Conservation (phyloP, 208 protist species). For the Crithidia fasciculata region DNA sequence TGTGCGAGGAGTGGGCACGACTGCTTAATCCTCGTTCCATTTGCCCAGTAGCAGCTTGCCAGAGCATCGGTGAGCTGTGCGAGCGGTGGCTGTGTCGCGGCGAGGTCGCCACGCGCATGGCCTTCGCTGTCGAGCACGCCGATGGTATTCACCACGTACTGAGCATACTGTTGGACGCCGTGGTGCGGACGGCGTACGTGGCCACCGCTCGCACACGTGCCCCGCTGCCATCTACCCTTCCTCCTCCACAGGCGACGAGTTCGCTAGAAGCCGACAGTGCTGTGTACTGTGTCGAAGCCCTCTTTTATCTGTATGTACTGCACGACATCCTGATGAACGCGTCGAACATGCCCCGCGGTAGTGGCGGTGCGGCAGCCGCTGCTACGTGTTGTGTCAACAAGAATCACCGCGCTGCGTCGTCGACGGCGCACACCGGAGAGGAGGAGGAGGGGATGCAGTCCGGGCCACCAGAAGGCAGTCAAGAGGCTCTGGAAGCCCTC, state of each 20-base stretch:
- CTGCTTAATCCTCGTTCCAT: conserved; percentile 24
- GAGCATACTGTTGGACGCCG: conserved; percentile 74
- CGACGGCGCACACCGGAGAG: not conserved
- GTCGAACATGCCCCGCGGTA: conserved; percentile 3
- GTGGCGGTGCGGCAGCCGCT: not conserved
- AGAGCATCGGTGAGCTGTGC: conserved; percentile 9
- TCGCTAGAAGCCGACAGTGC: conserved; percentile 12
- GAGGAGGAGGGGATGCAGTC: conserved; percentile 11
- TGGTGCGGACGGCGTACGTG: conserved; percentile 61
- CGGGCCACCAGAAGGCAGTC: conserved; percentile 1
- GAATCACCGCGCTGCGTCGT: not conserved
- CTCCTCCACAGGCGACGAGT: not conserved
- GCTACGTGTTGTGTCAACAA: conserved; percentile 25
- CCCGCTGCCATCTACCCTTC: not conserved
- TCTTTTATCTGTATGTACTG: conserved; percentile 60
- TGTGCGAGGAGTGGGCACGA: conserved; percentile 18
- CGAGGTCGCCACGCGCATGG: conserved; percentile 62
- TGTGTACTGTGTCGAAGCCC: conserved; percentile 31
- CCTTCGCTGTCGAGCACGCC: conserved; percentile 76
- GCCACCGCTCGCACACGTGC: conserved; percentile 22
- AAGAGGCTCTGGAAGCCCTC: conserved; percentile 23
- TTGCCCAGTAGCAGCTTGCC: not conserved
- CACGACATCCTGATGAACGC: conserved; percentile 59
- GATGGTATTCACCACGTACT: conserved; percentile 56
- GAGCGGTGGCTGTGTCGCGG: conserved; percentile 24